These are phyloP conservation scores for Coleophoma crateriformis DNA, from an alignment of 2,329 filamentous ascomycete genomes.

Conservation along the genomic window DNA sequence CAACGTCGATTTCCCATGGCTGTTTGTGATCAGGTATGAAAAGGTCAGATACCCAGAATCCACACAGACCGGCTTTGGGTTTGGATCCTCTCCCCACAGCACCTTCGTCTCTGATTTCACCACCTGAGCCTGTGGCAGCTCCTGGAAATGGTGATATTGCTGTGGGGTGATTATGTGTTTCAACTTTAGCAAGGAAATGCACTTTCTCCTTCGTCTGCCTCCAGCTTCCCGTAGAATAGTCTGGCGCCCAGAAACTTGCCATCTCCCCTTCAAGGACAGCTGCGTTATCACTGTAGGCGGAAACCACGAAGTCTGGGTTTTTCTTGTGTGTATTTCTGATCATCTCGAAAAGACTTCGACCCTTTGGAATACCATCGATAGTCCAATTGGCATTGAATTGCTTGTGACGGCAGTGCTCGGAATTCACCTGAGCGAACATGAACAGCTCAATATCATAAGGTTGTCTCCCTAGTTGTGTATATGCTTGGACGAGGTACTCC, in stretches of 20 bases:
- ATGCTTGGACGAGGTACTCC: constrained; percentile 86
- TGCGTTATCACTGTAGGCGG: constrained; percentile 95
- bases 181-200: constrained; percentile 88
- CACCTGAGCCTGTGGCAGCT: constrained; percentile 90
- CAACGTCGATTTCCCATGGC: constrained; percentile 89
- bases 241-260: constrained; percentile 80
- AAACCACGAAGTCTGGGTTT: constrained; percentile 78
- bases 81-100: constrained; percentile 88
- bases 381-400: constrained; percentile 97
- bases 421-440: constrained; percentile 99
- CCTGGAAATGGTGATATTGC: constrained; percentile 91
- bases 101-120: constrained; percentile 93
- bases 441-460: constrained; percentile 87
- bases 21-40: constrained; percentile 76
- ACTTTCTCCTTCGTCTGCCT: constrained; percentile 78
- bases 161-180: constrained; percentile 97
- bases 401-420: constrained; percentile 78
- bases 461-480: constrained; percentile 54
- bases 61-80: constrained; percentile 85
- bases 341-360: constrained; percentile 85
- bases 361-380: constrained; percentile 79
- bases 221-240: constrained; percentile 83
- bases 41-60: constrained; percentile 94
- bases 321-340: constrained; percentile 91
- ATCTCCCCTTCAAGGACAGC: constrained; percentile 77